Evolutionary conservation across 2,329 filamentous ascomycete species (phyloP), one percentile per base, ranked within the genome.

Genomic region (Lecanicillium sp.): DNA sequence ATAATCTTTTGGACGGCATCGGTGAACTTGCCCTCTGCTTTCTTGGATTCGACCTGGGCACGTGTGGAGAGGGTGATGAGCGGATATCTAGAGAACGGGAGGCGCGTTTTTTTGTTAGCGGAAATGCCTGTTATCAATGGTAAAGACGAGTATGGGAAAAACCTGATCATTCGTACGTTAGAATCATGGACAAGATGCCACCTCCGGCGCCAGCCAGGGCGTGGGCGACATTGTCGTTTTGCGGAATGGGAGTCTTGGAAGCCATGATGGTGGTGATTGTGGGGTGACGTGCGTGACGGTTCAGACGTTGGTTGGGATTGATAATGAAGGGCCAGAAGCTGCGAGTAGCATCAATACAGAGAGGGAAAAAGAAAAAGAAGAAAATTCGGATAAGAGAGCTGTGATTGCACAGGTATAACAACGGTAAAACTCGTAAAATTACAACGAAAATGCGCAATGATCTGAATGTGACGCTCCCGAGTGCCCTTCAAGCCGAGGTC

Each of bases 11-110:
- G 79, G 44, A 92, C 80, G 22, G 92, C 88, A 49, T 86, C 78
- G 51, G 88, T 72, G 53, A 92, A 92, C 43, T 83, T 82, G 19
- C 85, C 85, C 51, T 94, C 80, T 40, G 88, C 87, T 53, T 89
- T 87, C 64, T 86, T 92, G 43, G 92, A 95, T 66, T 98, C 92
- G 60, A 98, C 90, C 64, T 98, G 92, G 31, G 92, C 92, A 58
- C 92, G 85, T 25, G 92, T 98, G 16, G 92, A 98, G 47, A 98
- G 82, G 25, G 92, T 96, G 58, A 98, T 94, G 52, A 98, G 80
- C 30, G 92, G 92, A 63, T 96, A 96, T 49, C 86, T 92, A 55
- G 16, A 40, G 18, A 9, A 30, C 39, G 17, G 20, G 41, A n/a
- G 47, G 33, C 40, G 33, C 33, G 35, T 18, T 34, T 37, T 36